These are phyloP conservation scores for Penicillium bovifimosum DNA, from an alignment of 495 filamentous ascomycete genomes.

Conservation along the genomic window DNA sequence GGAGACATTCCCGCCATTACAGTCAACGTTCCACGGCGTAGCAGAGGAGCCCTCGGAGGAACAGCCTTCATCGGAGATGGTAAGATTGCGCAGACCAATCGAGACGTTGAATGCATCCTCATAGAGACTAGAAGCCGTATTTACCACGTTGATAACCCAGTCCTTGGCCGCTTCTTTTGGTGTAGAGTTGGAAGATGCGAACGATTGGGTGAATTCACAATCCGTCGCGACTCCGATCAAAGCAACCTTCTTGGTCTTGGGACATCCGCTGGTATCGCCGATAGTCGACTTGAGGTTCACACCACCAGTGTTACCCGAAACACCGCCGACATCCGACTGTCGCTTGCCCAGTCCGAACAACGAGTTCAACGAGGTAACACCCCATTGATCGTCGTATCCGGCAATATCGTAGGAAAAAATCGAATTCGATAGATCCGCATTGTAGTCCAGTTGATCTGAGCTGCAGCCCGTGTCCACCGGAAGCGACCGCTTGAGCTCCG, in stretches of 20 bases:
- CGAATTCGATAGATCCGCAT: slow-evolving; percentile 59
- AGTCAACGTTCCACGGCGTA: slow-evolving; percentile 78
- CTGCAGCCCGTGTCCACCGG: slow-evolving; percentile 43
- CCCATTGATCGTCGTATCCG: slow-evolving; percentile 43
- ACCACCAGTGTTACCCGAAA: slow-evolving; percentile 68
- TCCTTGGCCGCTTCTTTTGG: slow-evolving; percentile 49
- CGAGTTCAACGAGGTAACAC: slow-evolving; percentile 47
- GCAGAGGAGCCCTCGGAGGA: slow-evolving; percentile 56
- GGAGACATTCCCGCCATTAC: slow-evolving; percentile 59
- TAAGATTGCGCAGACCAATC: slow-evolving; percentile 79
- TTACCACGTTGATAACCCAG: slow-evolving; percentile 80
- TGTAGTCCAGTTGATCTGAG: slow-evolving; percentile 67
- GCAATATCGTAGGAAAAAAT: slow-evolving; percentile 47
- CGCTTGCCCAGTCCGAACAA: slow-evolving; percentile 52
- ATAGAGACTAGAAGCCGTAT: slow-evolving; percentile 78
- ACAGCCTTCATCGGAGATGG: slow-evolving; percentile 63
- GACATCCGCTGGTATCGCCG: slow-evolving; percentile 75
- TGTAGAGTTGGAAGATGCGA: slow-evolving; percentile 42
- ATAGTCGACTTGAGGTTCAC: slow-evolving; percentile 81
- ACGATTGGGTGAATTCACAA: slow-evolving; percentile 73
- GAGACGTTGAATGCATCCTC: slow-evolving; percentile 92
- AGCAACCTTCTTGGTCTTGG: slow-evolving; percentile 80
- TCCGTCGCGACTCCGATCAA: slow-evolving; percentile 90
- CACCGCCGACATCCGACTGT: slow-evolving; percentile 47
- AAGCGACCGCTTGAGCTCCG: slow-evolving; percentile 49